These are phyloP conservation scores for Pseudogymnoascus sp. DNA, from an alignment of 2,329 filamentous ascomycete species.

Conservation along the genomic window DNA sequence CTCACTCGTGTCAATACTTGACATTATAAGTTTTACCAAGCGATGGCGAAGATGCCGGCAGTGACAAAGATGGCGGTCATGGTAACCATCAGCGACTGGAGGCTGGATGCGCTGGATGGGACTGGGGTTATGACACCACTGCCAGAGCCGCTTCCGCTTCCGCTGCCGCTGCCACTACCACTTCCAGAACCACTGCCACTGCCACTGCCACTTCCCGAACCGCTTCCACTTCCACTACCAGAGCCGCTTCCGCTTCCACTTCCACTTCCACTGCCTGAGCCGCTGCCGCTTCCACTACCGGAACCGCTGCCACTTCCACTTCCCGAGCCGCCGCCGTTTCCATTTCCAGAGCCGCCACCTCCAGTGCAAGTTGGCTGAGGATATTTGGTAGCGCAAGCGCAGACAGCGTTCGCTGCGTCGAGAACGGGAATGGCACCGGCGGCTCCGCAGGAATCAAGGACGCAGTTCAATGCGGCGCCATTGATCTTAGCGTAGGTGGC, in stretches of 20 bases:
- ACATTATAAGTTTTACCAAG: not conserved
- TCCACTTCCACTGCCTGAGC: not conserved
- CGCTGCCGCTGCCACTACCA: not conserved
- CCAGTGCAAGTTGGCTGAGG: conserved; percentile 1
- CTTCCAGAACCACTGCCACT: not conserved
- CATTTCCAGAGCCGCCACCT: not conserved
- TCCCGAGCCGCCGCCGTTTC: not conserved
- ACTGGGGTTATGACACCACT: not conserved
- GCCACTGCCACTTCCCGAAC: not conserved
- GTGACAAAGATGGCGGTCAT: conserved; percentile 1
- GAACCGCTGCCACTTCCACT: not conserved
- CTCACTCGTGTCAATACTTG: not conserved
- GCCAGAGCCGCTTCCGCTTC: not conserved
- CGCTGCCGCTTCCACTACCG: not conserved
- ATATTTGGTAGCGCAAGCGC: not conserved
- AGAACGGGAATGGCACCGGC: not conserved
- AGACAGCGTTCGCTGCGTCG: not conserved
- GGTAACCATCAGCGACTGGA: not conserved
- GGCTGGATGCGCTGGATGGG: conserved; percentile 2
- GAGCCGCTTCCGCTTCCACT: not conserved
- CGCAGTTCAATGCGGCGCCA: not conserved
- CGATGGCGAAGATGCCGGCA: not conserved
- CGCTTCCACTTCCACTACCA: not conserved
- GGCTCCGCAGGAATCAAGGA: no score
- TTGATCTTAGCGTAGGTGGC: not conserved